Base-by-base conservation (phyloP, 2,329 filamentous ascomycete species). In the Xylariales sp. region DNA sequence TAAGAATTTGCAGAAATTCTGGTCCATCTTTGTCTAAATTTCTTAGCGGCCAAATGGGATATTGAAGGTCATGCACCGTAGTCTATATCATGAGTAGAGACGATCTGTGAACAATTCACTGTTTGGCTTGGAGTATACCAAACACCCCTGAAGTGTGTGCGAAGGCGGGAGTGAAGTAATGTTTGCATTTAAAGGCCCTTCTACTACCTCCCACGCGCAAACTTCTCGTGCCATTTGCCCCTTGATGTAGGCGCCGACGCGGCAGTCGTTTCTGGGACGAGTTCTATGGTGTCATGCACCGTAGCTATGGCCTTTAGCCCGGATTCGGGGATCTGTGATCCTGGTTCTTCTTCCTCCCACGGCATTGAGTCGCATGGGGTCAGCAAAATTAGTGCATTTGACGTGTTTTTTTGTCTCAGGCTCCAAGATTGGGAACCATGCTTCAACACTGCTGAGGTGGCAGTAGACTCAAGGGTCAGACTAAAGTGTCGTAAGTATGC, bases 371-470 rank as follows among this genome's bases (percentile, higher is more conserved):
- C n/a, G n/a, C n/a, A n/a, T n/a, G n/a, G n/a, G 18, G 61, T 54
- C 21, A 83, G 62, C 4, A 83, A 55, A 49, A 82, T 73, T 32
- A 83, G 65, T n/a, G 74, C 72, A 52, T 83, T 83, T 31, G 79
- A 83, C 0, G 79, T 82, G 55, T 82, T 83, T 55, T 83, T 83
- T 51, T 83, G 79, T 20, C 74, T 75, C 32, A 83, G 66, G 5
- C 68, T 67, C 59, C 80, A 83, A 13, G 69, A 72, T 48, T 69
- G 72, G 37, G 63, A 57, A 4, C 67, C 68, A 1, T 70, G 68
- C 48, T 63, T 70, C 38, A 83, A 67, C 29, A 80, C 54, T 18
- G 77, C 76, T 11, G 66, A 65, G n/a, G 66, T 59, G 16, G 70
- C 62, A 15, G 73, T 72, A 11, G 70, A 67, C 45, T 70, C 66